phyloP scores from a whole-genome alignment of 2,329 filamentous ascomycete genomes.

The Aspergillus ochraceus region DNA sequence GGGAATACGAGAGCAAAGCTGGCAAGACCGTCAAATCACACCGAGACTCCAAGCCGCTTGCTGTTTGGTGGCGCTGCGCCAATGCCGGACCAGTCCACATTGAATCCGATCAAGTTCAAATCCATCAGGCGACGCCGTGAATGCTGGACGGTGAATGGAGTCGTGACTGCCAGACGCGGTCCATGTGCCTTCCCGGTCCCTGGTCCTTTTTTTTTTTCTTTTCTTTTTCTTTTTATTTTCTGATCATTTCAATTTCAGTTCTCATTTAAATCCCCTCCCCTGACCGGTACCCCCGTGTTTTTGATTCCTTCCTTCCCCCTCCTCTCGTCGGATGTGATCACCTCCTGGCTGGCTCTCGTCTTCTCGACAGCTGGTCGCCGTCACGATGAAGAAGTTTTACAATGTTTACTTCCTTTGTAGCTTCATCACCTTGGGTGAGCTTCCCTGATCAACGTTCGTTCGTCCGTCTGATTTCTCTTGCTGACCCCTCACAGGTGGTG shows the following conservation, averaged over 20 bases:
- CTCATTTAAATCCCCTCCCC: neutral
- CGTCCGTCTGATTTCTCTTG: neutral
- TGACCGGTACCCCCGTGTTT: neutral
- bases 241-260: neutral
- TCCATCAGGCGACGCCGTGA: neutral
- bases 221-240: neutral
- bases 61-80: neutral
- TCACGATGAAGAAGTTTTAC: constrained; percentile 21
- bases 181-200: neutral
- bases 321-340: neutral
- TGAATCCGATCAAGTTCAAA: neutral
- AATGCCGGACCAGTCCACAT: neutral
- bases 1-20: neutral
- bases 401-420: constrained; percentile 22
- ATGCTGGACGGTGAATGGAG: neutral
- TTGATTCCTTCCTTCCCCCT: neutral
- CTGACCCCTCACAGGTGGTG: constrained; percentile 40
- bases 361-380: neutral
- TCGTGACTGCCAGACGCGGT: neutral
- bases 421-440: constrained; percentile 21
- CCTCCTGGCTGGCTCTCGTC: neutral
- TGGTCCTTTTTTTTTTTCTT: neutral
- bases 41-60: neutral
- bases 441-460: too few species aligned
- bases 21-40: neutral